Evolutionary conservation across 495 filamentous ascomycete genomes (phyloP), one percentile per base, ranked within the genome.

Genomic region (Chlorociboria aeruginascens): DNA sequence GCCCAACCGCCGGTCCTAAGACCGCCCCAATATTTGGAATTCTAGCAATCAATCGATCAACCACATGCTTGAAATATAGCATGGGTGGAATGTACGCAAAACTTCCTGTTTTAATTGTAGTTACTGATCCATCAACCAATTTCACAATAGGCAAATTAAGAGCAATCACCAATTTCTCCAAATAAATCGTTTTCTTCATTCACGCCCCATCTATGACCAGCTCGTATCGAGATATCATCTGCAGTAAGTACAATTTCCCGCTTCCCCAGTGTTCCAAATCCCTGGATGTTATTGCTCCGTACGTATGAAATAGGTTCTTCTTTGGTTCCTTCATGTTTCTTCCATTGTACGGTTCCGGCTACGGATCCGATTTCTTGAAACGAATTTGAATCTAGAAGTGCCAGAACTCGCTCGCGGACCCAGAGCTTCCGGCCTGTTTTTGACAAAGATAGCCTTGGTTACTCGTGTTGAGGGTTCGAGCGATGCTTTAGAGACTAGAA

Each of bases 11-110:
- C 11, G 78, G 77, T 0, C 77, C 77, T 25, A 82, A 61, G 6
- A 81, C 74, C 12, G 77, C 77, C 7, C 76, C 78, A 11, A 82
- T 54, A 51, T 80, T 80, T 2, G 77, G 76, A 32, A 82, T 81
- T 0, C 77, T 77, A 46, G 72, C 60, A 60, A 81, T 79, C 61
- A 81, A 63, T 57, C 79, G 77, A 57, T 72, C 49, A 13, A 74
- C 64, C 9, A 73, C 69, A 34, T 69, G 54, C 14, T 62, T 63
- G 43, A 76, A 74, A 6, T 67, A 66, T 7, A 66, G 62, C 33
- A 81, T 64, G 50, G 72, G 66, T 0, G 75, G 77, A 9, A 80
- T 56, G 61, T 81, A 81, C 12, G 71, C 72, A 60, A 69, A 79
- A 0, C 76, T 73, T 8, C 62, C 64, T 40, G 66, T 72, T 25